These are phyloP conservation scores for Neocatenulostroma microsporum DNA, from an alignment of 2,329 filamentous ascomycete species.

Conservation along the genomic window DNA sequence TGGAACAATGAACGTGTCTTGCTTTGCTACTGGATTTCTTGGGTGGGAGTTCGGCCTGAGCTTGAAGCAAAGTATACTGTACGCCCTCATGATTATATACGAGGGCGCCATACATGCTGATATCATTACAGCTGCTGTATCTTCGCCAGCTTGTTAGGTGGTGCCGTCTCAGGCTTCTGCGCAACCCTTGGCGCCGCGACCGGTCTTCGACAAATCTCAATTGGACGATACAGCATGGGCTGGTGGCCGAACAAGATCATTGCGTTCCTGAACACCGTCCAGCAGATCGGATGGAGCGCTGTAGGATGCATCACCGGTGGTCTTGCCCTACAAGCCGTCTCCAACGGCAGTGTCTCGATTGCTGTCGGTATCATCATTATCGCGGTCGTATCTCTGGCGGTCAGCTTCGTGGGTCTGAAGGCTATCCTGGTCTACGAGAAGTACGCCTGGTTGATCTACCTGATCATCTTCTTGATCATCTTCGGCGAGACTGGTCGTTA, in stretches of 20 bases:
- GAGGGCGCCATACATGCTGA: not conserved
- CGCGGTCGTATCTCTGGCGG: slow-evolving; percentile 30
- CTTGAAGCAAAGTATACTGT: slow-evolving; percentile 33
- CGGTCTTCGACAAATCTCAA: slow-evolving; percentile 37
- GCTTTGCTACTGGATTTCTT: slow-evolving; percentile 36
- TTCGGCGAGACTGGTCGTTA: slow-evolving; percentile 41
- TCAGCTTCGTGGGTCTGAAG: slow-evolving; percentile 36
- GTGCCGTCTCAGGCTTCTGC: slow-evolving; percentile 26
- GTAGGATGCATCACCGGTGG: slow-evolving; percentile 39
- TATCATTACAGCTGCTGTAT: too few relatives aligned
- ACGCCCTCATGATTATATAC: slow-evolving; percentile 16
- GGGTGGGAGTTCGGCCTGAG: slow-evolving; percentile 43
- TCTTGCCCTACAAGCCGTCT: slow-evolving; percentile 35
- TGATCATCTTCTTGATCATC: slow-evolving; percentile 43
- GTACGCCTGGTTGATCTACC: slow-evolving; percentile 41
- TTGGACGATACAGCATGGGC: slow-evolving; percentile 43
- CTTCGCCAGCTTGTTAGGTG: slow-evolving; percentile 26
- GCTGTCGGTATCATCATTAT: slow-evolving; percentile 39
- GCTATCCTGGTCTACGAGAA: slow-evolving; percentile 43
- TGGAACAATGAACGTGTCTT: slow-evolving; percentile 30
- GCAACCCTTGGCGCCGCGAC: slow-evolving; percentile 29
- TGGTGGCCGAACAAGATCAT: slow-evolving; percentile 45
- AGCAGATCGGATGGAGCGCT: slow-evolving; percentile 38
- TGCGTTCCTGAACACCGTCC: slow-evolving; percentile 40
- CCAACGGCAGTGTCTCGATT: slow-evolving; percentile 37